A percentile compares a stretch with the other conserved stretches of the same genome.
Conservation (phyloP, 1,284 basidiomycete species). For the Veloporphyrellus conicus region DNA sequence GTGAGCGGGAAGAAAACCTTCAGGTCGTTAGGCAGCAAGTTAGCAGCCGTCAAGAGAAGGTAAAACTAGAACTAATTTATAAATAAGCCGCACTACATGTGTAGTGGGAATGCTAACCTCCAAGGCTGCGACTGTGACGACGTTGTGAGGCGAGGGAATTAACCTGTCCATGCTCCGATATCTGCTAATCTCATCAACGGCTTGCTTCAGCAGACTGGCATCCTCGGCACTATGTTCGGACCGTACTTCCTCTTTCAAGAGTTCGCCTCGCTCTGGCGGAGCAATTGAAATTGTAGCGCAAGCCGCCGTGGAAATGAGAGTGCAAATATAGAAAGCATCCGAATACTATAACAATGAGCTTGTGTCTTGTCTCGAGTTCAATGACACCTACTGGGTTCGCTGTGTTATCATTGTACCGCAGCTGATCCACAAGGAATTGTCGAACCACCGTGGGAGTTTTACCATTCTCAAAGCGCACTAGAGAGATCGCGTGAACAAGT, state of each 20-base stretch:
- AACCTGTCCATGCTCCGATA: conserved; percentile 93
- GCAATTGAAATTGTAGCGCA: conserved; percentile 70
- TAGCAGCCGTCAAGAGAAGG: conserved; percentile 73
- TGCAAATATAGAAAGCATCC: conserved; percentile 88
- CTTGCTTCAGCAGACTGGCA: conserved; percentile 63
- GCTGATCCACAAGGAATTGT: conserved; percentile 84
- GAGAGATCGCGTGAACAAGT: conserved; percentile 77
- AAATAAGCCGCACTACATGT: conserved; percentile 4
- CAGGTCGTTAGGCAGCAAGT: conserved; percentile 78
- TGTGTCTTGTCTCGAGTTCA: background rate
- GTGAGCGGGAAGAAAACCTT: conserved; percentile 85
- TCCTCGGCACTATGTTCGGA: conserved; percentile 64
- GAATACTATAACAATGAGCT: conserved; percentile 58
- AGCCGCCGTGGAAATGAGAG: conserved; percentile 80
- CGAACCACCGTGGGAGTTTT: conserved; percentile 87
- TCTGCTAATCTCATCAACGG: conserved; percentile 78
- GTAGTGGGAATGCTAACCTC: conserved; percentile 54
- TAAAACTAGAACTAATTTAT: conserved; percentile 57
- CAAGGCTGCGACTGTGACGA: conserved; percentile 85
- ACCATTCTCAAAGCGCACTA: conserved; percentile 81
- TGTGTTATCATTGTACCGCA: conserved; percentile 94
- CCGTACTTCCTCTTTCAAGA: conserved; percentile 63
- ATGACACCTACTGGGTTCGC: conserved; percentile 68
- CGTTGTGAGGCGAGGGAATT: conserved; percentile 92
- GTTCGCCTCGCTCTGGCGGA: conserved; percentile 73